Conservation (phyloP, 139 green algal species). For the Haematococcus sp. region DNA sequence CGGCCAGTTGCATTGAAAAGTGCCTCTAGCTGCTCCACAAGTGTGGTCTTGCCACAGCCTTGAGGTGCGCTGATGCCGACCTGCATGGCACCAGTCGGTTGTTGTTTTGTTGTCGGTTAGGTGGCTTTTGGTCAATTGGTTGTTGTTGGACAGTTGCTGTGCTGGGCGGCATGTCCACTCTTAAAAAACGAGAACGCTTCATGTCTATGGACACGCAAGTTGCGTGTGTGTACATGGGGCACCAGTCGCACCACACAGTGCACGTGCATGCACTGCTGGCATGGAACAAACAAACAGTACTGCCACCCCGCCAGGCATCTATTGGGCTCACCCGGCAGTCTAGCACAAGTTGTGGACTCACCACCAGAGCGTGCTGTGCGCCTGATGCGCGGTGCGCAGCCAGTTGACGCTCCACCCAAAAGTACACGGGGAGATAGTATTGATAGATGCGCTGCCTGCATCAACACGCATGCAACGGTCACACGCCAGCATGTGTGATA, state of each 20-base stretch:
- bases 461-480: not conserved
- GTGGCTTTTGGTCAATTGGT: too few species aligned
- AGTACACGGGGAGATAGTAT: slow-evolving; percentile 93
- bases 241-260: too few species aligned
- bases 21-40: slow-evolving; percentile 85
- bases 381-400: slow-evolving; percentile 39
- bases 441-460: slow-evolving; percentile 81
- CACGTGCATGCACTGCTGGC: too few species aligned
- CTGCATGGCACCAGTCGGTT: slow-evolving; percentile 26
- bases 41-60: slow-evolving; percentile 96
- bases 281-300: too few species aligned
- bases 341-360: too few species aligned
- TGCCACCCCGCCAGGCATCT: too few species aligned
- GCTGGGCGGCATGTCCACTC: not conserved
- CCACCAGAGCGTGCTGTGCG: slow-evolving; percentile 47
- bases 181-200: not conserved
- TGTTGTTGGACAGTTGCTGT: not conserved
- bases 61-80: slow-evolving; percentile 91
- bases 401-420: slow-evolving; percentile 77
- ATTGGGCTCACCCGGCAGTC: too few species aligned
- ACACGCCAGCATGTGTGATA: not conserved
- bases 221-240: too few species aligned
- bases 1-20: slow-evolving; percentile 71
- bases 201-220: not conserved
- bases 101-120: too few species aligned